These are phyloP conservation scores for Haplosporangium gracile DNA, from an alignment of 192 early-diverging fungal genomes.

Conservation along the genomic window DNA sequence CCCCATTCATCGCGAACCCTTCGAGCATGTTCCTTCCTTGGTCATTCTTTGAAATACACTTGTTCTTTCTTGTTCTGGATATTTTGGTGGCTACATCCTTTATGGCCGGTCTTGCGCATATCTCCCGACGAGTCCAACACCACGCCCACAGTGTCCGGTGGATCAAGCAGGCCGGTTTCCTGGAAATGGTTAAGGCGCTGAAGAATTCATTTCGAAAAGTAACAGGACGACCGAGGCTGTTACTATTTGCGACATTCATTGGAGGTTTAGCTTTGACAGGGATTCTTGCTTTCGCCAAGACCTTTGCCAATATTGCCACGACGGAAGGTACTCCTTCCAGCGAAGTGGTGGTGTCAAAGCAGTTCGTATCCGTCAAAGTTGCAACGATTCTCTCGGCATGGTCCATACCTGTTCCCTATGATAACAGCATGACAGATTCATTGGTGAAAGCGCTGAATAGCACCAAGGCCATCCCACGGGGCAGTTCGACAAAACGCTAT, in stretches of 20 bases:
- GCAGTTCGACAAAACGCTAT: neutral
- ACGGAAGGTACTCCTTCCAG: neutral
- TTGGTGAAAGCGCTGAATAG: neutral
- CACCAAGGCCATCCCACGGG: slow-evolving; percentile 7
- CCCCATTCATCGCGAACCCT: neutral
- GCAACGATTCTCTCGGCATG: neutral
- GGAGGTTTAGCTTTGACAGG: neutral
- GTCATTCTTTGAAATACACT: neutral
- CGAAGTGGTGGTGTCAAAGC: neutral
- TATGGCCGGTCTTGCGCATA: neutral
- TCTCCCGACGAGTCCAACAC: neutral
- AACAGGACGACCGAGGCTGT: neutral
- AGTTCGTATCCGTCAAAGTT: neutral
- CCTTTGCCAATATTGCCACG: neutral
- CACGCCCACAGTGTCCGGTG: slow-evolving; percentile 12
- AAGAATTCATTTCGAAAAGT: neutral
- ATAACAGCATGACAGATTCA: neutral
- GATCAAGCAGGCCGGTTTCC: slow-evolving; percentile 2
- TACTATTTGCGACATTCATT: neutral
- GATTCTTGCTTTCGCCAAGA: slow-evolving; percentile 1
- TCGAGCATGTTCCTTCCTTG: slow-evolving; percentile 13
- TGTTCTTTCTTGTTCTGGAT: neutral
- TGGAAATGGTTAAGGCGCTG: neutral
- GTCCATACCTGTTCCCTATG: neutral
- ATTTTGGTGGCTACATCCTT: neutral